Percentiles rank a stretch among this genome's conserved stretches.
Conservation (phyloP, 2,329 filamentous ascomycete species). For the Claviceps monticola region DNA sequence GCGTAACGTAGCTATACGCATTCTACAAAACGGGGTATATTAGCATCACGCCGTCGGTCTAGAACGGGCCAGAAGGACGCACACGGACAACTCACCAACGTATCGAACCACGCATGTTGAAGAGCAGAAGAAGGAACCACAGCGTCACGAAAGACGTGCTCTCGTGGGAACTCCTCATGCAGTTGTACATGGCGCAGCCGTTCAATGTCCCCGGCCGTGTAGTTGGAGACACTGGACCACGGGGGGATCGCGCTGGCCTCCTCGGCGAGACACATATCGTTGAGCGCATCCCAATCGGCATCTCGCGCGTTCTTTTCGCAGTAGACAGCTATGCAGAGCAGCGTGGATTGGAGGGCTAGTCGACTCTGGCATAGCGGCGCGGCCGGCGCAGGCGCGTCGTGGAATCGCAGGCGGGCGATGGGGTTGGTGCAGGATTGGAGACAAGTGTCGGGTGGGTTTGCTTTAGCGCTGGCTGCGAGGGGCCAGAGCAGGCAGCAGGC, state of each 20-base stretch:
- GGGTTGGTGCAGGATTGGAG: constrained; percentile 19
- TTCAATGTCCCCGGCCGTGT: constrained; percentile 19
- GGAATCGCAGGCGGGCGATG: constrained; percentile 17
- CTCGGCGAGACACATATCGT: constrained; percentile 20
- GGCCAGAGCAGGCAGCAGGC: constrained; percentile 2
- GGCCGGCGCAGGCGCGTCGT: constrained; percentile 13
- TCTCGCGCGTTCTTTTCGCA: constrained; percentile 16
- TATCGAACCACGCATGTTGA: constrained; percentile 23
- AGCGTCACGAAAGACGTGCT: constrained; percentile 13
- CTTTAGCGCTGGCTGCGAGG: neutral
- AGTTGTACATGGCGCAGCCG: constrained; percentile 16
- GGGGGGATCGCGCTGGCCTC: constrained; percentile 18
- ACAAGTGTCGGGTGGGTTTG: constrained; percentile 10
- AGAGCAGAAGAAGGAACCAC: constrained; percentile 22
- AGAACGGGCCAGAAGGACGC: neutral
- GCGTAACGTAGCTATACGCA: constrained; percentile 20
- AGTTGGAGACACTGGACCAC: constrained; percentile 20
- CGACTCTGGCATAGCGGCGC: constrained; percentile 17
- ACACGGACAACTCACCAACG: constrained; percentile 17
- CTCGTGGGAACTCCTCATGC: constrained; percentile 11
- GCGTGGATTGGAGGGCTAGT: constrained; percentile 18
- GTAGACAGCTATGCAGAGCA: constrained; percentile 23
- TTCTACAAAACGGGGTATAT: neutral
- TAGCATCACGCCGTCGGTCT: neutral
- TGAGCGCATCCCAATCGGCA: constrained; percentile 15